These are phyloP conservation scores for Penicillium sp. DNA, from an alignment of 2,329 filamentous ascomycete species.

Conservation along the genomic window DNA sequence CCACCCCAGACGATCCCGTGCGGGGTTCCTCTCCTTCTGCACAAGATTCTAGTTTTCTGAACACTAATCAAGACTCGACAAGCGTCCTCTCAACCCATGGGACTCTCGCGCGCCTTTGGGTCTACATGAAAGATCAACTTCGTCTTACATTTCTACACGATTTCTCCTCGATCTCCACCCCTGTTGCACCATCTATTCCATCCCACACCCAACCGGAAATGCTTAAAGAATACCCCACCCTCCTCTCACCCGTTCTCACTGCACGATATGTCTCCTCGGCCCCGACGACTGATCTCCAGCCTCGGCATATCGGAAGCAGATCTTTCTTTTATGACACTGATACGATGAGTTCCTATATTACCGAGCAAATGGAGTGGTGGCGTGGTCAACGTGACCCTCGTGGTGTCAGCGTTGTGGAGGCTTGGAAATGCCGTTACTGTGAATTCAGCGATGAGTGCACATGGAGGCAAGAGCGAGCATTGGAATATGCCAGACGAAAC, in stretches of 20 bases:
- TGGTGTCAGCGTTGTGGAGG: conserved; percentile 81
- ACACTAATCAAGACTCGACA: conserved; percentile 50
- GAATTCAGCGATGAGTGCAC: conserved; percentile 79
- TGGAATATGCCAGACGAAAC: conserved; percentile 53
- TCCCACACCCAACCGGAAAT: conserved; percentile 38
- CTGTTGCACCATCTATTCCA: conserved; percentile 34
- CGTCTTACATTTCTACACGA: conserved; percentile 52
- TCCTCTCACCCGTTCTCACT: conserved; percentile 50
- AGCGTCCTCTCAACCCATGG: conserved; percentile 62
- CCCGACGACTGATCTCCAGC: conserved; percentile 27
- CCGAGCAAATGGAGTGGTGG: conserved; percentile 84
- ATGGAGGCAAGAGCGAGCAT: conserved; percentile 75
- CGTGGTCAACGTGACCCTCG: conserved; percentile 70
- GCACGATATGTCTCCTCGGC: conserved; percentile 48
- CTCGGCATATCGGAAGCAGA: conserved; percentile 56
- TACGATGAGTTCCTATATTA: conserved; percentile 68
- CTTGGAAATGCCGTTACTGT: conserved; percentile 84
- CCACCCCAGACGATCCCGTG: conserved; percentile 28
- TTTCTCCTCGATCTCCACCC: conserved; percentile 12
- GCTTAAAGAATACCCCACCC: conserved; percentile 42
- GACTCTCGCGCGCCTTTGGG: conserved; percentile 64
- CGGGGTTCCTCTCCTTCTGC: conserved; percentile 9
- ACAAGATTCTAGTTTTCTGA: conserved; percentile 20
- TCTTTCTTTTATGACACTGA: conserved; percentile 69
- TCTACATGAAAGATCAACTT: conserved; percentile 66